These are phyloP conservation scores for Hevea brasiliensis DNA, from an alignment of 345 rosid species.

Conservation along the genomic window DNA sequence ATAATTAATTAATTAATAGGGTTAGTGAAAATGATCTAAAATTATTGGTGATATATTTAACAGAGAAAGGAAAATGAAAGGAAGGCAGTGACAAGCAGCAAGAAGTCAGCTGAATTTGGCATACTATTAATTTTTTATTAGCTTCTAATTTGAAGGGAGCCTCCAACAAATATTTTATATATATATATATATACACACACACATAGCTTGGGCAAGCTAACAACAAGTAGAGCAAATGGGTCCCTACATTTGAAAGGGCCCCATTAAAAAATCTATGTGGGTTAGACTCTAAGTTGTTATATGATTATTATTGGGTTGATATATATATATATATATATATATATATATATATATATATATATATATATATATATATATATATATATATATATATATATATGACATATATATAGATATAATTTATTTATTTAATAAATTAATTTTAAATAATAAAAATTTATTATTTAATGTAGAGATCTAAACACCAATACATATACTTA, in stretches of 20 bases:
- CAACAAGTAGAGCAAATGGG: constrained; percentile 7
- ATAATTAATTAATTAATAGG: too few species aligned
- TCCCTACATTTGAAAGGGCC: constrained; percentile 13
- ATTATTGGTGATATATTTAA: constrained; percentile 19
- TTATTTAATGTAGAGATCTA: too few species aligned
- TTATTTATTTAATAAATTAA: too few species aligned
- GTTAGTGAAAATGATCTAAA: constrained; percentile 20
- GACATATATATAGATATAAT: too few species aligned
- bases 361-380: too few species aligned
- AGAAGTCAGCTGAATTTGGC: constrained; percentile 25
- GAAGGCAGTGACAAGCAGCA: constrained; percentile 24
- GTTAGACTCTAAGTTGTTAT: constrained; percentile 17
- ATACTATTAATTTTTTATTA: constrained; percentile 2
- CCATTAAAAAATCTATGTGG: constrained; percentile 27
- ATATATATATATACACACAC: not conserved
- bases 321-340: too few species aligned
- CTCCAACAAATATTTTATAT: not conserved
- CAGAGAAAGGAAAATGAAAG: constrained; percentile 25
- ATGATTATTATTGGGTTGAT: constrained; percentile 25
- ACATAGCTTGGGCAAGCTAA: not conserved
- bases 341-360: too few species aligned
- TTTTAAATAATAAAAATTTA: too few species aligned
- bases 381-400: too few species aligned
- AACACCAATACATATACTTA: too few species aligned
- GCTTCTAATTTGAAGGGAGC: constrained; percentile 12